phyloP scores from a whole-genome alignment of 176 grass and related monocot genomes.

The Tillandsia fasciculata region DNA sequence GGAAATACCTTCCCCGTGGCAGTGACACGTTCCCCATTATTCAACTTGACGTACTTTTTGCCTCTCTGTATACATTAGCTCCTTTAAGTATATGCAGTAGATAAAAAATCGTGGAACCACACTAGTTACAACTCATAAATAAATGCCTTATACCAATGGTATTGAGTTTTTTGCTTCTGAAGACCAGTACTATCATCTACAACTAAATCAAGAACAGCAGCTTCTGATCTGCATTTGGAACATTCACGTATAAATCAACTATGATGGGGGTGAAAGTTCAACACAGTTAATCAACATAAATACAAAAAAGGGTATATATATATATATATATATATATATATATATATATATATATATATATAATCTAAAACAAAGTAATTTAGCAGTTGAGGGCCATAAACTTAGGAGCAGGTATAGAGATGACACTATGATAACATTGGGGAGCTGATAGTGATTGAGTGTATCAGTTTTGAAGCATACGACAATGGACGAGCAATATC shows the following conservation, averaged over 20 bases:
- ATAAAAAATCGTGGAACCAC: constrained; percentile 4
- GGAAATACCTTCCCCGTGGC: constrained; percentile 75
- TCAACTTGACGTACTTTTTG: constrained; percentile 85
- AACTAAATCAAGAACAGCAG: constrained; percentile 91
- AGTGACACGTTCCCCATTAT: constrained; percentile 77
- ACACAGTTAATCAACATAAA: background rate
- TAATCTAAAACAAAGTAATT: background rate
- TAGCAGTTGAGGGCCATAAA: background rate
- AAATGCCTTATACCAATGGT: constrained; percentile 89
- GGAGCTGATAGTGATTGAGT: background rate
- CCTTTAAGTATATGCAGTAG: constrained; percentile 19
- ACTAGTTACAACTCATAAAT: constrained; percentile 5
- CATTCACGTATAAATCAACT: background rate
- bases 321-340: background rate
- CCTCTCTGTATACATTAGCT: constrained; percentile 32
- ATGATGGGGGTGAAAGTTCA: background rate
- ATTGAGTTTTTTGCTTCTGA: constrained; percentile 77
- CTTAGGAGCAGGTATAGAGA: background rate
- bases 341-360: background rate
- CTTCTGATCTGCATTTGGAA: constrained; percentile 57
- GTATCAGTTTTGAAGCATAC: background rate
- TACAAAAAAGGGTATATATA: background rate
- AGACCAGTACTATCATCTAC: constrained; percentile 84
- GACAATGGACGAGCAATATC: background rate
- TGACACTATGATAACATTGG: background rate